Percentiles rank a stretch among this genome's conserved stretches.
Evolutionary conservation across 208 protist species (phyloP).

Genomic region (Crithidia brevicula): DNA sequence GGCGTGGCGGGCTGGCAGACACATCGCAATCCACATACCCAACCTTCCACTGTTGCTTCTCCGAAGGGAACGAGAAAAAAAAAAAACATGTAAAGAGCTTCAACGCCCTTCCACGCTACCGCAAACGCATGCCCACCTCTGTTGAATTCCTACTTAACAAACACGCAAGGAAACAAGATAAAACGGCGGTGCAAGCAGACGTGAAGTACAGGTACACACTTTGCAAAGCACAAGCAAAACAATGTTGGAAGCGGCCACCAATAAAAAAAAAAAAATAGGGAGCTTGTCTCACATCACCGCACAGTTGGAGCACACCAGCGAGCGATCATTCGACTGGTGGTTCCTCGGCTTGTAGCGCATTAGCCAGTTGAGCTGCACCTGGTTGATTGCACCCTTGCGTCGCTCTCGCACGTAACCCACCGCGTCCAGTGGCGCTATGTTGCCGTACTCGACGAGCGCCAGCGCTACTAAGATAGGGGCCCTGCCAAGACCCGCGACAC

Average conservation of each 20-base stretch:
- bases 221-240: too few relatives aligned
- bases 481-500: slow-evolving; percentile 91
- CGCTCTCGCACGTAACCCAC: slow-evolving; percentile 79
- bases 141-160: too few relatives aligned
- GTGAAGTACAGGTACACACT: background rate
- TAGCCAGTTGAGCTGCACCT: slow-evolving; percentile 92
- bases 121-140: too few relatives aligned
- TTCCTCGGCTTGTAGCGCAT: slow-evolving; percentile 84
- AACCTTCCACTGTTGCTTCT: too few relatives aligned
- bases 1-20: too few relatives aligned
- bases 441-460: slow-evolving; percentile 88
- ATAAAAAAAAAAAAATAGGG: slow-evolving; percentile 3
- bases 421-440: slow-evolving; percentile 82
- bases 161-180: too few relatives aligned
- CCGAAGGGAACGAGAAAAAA: too few relatives aligned
- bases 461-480: slow-evolving; percentile 92
- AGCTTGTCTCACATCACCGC: slow-evolving; percentile 56
- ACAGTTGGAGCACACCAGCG: slow-evolving; percentile 52
- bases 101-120: too few relatives aligned
- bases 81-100: too few relatives aligned
- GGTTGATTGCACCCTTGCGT: slow-evolving; percentile 91
- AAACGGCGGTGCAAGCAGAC: too few relatives aligned
- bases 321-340: slow-evolving; percentile 28
- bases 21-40: too few relatives aligned
- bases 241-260: too few relatives aligned